Base-by-base conservation (phyloP, 2,329 filamentous ascomycete species). In the Xylariaceae sp. region DNA sequence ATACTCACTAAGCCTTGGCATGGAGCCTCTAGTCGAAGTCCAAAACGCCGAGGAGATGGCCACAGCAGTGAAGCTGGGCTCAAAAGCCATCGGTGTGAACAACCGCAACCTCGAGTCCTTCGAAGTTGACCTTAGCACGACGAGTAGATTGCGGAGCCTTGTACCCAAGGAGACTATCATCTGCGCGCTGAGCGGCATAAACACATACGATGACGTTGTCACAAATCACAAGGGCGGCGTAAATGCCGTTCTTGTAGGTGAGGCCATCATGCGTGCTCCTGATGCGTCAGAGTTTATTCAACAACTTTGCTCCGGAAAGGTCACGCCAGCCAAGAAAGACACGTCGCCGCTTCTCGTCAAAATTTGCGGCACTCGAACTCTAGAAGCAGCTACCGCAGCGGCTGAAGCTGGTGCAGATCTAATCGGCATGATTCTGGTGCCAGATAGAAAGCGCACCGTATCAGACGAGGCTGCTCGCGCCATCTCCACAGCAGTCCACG, bases 1-100 rank as follows among this genome's bases (percentile, higher is more conserved):
- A 51, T 99, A 97, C 74, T 97, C 91, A 1, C 79, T 85, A 41
- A 91, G 87, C 2, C 78, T 99, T 2, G 93, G 92, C 16, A 99
- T 99, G 94, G 95, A 99, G 73, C 94, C 94, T 33, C 74, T 99
- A 31, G 94, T 99, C 1, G 94, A 99, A 70, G 94, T 99, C 28
- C 96, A 99, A 66, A 99, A 88, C 40, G 84, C 87, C 0, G 89
- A 94, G 45, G 94, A 99, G 72, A 99, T 97, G 90, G 80, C 87
- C 38, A 86, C 85, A 51, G 94, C 95, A 7, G 84, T 97, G 42
- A 82, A 88, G 51, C 79, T 99, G 18, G 94, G 93, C 11, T 83
- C 94, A 18, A 88, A 92, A 71, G 93, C 90, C 36, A 96, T 99
- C 63, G 94, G 94, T 22, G 94, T 99, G 62, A 99, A 99, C 74